Conservation (phyloP, 2,329 filamentous ascomycete species). For the Fusarium clavum region DNA sequence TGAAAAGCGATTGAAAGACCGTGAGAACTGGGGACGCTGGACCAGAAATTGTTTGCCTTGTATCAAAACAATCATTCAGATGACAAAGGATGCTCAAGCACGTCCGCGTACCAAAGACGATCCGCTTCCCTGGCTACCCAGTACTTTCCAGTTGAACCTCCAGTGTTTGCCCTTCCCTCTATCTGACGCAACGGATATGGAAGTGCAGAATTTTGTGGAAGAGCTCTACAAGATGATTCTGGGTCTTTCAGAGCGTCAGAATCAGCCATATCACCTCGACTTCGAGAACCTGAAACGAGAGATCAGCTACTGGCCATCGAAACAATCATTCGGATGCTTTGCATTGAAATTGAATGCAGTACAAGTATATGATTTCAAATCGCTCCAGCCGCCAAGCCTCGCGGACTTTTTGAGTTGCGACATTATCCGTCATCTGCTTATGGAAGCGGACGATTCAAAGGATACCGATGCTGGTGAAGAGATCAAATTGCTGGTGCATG, state of each 20-base stretch:
- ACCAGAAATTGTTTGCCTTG: conserved; percentile 40
- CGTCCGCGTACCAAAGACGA: background rate
- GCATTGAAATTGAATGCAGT: conserved; percentile 26
- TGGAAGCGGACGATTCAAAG: background rate
- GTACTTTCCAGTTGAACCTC: conserved; percentile 26
- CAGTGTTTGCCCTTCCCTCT: conserved; percentile 31
- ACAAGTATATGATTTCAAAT: background rate
- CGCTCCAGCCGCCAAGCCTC: conserved; percentile 3
- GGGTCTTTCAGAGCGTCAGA: conserved; percentile 17
- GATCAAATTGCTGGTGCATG: conserved; percentile 14
- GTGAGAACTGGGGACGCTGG: conserved; percentile 32
- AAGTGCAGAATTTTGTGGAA: conserved; percentile 11
- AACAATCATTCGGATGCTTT: background rate
- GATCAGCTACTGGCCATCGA: conserved; percentile 6
- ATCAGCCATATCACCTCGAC: conserved; percentile 42
- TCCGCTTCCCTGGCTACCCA: conserved; percentile 21
- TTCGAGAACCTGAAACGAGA: conserved; percentile 30
- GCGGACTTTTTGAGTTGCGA: conserved; percentile 41
- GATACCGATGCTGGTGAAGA: background rate
- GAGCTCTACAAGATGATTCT: conserved; percentile 29
- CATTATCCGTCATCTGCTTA: conserved; percentile 21
- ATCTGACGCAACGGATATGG: background rate
- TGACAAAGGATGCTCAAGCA: conserved; percentile 20
- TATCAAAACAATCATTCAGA: conserved; percentile 29
- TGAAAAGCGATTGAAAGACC: background rate